Base-by-base conservation (phyloP, 2,329 filamentous ascomycete genomes). In the Penicillium sp. region DNA sequence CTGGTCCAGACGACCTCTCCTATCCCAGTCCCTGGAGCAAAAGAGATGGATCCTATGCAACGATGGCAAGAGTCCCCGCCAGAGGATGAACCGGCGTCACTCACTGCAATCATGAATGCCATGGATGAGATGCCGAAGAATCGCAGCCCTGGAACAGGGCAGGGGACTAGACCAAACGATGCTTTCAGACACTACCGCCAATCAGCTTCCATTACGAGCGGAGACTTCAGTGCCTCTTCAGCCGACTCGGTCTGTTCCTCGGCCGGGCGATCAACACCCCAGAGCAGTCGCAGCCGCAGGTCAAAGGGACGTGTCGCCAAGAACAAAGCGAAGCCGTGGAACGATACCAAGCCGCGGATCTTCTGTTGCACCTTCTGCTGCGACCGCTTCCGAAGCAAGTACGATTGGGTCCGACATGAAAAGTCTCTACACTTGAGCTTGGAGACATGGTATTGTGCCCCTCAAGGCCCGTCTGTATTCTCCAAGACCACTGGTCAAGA, bases 51-150 rank as follows among this genome's bases (percentile, higher is more conserved):
- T 46, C 81, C 81, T 0, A 71, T 83, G 67, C 80, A 83, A 61
- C 76, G 81, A n/a, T 78, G 76, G 76, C 70, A 73, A 25, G 67
- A 69, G 33, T 78, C 81, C 0, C 81, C 81, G 0, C 80, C 81
- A 0, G 78, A 82, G 7, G 73, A 80, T 33, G 81, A 83, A 48
- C 72, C 77, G 1, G 76, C 77, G 0, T 75, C 79, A 0, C 67
- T 76, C 33, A 70, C 76, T 2, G 73, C 69, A 0, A 81, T 82
- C 26, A 68, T 76, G 43, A 70, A 72, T 14, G 78, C 79, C 2
- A 68, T 78, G 60, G 54, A 38, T 40, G 46, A 46, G 11, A 59
- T 19, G n/a, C 46, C 42, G 33, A 14, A 19, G 22, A 57, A 3
- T 46, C 37, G n/a, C 45, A 54, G 13, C 42, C 28, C 57, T 22